phyloP scores from a whole-genome alignment of 768 basidiomycete genomes.

The Wakefieldia striispora region DNA sequence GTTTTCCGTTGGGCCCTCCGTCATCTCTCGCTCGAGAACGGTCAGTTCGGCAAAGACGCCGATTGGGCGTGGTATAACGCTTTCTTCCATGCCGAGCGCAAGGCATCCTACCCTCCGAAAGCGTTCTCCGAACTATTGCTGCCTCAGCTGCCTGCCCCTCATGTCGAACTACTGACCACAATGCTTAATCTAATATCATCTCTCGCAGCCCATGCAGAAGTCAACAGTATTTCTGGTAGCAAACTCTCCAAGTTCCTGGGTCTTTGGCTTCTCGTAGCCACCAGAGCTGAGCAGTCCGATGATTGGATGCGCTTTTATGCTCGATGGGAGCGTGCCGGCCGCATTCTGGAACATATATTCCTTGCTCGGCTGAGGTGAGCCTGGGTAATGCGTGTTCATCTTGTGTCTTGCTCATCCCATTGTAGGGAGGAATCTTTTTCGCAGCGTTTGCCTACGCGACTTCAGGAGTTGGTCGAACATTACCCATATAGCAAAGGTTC shows the following conservation, averaged over 20 bases:
- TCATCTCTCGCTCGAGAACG: constrained; percentile 62
- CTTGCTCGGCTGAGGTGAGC: constrained; percentile 66
- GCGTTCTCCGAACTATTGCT: constrained; percentile 62
- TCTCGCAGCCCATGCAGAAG: constrained; percentile 69
- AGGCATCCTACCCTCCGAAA: constrained; percentile 55
- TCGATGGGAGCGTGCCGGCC: constrained; percentile 72
- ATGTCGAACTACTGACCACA: constrained; percentile 55
- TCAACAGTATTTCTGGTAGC: constrained; percentile 73
- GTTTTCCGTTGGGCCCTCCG: constrained; percentile 81
- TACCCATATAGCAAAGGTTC: constrained; percentile 57
- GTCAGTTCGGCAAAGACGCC: constrained; percentile 55
- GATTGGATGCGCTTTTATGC: constrained; percentile 67
- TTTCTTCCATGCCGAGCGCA: constrained; percentile 60
- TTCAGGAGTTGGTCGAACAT: constrained; percentile 64
- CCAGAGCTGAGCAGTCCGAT: constrained; percentile 47
- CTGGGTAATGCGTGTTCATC: neutral
- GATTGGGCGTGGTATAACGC: constrained; percentile 66
- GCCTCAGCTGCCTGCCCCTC: constrained; percentile 56
- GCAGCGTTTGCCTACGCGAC: constrained; percentile 63
- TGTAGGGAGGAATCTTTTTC: constrained; percentile 55
- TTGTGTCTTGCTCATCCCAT: constrained; percentile 3
- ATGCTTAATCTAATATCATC: constrained; percentile 65
- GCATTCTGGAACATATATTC: constrained; percentile 76
- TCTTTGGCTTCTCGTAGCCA: constrained; percentile 62
- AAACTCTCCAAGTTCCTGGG: constrained; percentile 73